Percentiles rank a stretch among this genome's conserved stretches.
Conservation (phyloP, 1,139 yeast genomes). For the Hanseniaspora gamundiae region DNA sequence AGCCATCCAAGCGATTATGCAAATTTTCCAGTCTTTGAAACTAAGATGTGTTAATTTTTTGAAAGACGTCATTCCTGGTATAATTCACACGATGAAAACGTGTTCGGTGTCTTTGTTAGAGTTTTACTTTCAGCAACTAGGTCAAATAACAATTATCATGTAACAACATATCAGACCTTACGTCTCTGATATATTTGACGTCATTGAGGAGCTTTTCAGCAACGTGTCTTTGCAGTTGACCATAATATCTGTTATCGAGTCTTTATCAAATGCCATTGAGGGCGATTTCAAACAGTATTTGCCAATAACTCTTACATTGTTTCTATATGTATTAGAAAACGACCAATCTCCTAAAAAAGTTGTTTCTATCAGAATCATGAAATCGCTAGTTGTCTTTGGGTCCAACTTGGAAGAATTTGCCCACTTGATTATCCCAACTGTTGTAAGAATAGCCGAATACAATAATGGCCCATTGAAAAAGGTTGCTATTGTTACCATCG, state of each 20-base stretch:
- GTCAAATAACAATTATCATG: conserved; percentile 68
- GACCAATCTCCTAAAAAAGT: conserved; percentile 55
- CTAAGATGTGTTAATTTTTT: conserved; percentile 78
- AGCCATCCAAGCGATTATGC: conserved; percentile 83
- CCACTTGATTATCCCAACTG: conserved; percentile 73
- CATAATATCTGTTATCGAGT: conserved; percentile 69
- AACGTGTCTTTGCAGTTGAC: conserved; percentile 62
- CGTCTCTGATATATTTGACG: conserved; percentile 62
- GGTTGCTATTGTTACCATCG: conserved; percentile 76
- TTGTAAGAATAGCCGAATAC: conserved; percentile 69
- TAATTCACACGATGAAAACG: conserved; percentile 70
- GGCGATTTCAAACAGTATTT: conserved; percentile 84
- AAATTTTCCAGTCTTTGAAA: conserved; percentile 81
- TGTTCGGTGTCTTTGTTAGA: conserved; percentile 78
- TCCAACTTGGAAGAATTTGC: conserved; percentile 79
- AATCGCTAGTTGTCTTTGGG: conserved; percentile 83
- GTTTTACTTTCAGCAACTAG: conserved; percentile 80
- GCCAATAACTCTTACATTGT: conserved; percentile 63
- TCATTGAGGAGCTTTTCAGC: conserved; percentile 64
- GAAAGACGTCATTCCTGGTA: conserved; percentile 80
- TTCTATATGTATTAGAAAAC: conserved; percentile 66
- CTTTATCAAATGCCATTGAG: conserved; percentile 74
- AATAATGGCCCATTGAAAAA: conserved; percentile 46
- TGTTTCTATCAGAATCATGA: conserved; percentile 65
- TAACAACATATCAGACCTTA: conserved; percentile 84